Percentiles rank a stretch among this genome's conserved stretches.
These are phyloP conservation scores for Podospora bellae-mahoneyi DNA, from an alignment of 495 filamentous ascomycete species.

Conservation along the genomic window DNA sequence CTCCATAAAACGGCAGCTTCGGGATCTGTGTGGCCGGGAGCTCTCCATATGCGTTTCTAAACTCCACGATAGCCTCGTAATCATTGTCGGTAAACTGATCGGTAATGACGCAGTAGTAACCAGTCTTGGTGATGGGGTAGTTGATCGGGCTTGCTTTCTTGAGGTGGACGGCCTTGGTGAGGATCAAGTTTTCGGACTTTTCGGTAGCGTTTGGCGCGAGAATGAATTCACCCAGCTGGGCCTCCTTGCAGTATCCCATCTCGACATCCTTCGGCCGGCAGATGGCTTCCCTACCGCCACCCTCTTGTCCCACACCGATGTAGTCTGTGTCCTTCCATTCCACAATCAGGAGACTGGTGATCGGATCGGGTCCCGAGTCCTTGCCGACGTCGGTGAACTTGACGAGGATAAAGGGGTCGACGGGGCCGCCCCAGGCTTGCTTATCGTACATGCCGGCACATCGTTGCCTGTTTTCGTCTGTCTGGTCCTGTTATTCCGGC, in stretches of 20 bases:
- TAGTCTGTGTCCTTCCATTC: conserved; percentile 84
- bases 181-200: conserved; percentile 63
- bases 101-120: conserved; percentile 93
- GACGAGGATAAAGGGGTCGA: conserved; percentile 83
- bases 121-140: conserved; percentile 80
- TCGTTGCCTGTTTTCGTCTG: conserved; percentile 73
- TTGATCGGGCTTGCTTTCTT: conserved; percentile 69
- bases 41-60: conserved; percentile 94
- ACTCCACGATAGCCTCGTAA: conserved; percentile 81
- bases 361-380: conserved; percentile 58
- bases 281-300: conserved; percentile 57
- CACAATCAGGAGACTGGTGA: conserved; percentile 85
- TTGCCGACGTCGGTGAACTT: conserved; percentile 67
- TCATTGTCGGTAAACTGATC: conserved; percentile 57
- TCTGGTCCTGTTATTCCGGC: conserved; percentile 56
- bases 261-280: conserved; percentile 69
- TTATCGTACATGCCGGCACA: conserved; percentile 97
- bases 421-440: conserved; percentile 80
- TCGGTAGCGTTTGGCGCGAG: conserved; percentile 68
- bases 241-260: conserved; percentile 64
- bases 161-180: conserved; percentile 77
- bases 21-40: conserved; percentile 92
- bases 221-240: conserved; percentile 81
- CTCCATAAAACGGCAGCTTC: conserved; percentile 96
- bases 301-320: conserved; percentile 57